A percentile compares a stretch with the other conserved stretches of the same genome.
Conservation (phyloP, 2,329 filamentous ascomycete species). For the Cryphonectria japonica region DNA sequence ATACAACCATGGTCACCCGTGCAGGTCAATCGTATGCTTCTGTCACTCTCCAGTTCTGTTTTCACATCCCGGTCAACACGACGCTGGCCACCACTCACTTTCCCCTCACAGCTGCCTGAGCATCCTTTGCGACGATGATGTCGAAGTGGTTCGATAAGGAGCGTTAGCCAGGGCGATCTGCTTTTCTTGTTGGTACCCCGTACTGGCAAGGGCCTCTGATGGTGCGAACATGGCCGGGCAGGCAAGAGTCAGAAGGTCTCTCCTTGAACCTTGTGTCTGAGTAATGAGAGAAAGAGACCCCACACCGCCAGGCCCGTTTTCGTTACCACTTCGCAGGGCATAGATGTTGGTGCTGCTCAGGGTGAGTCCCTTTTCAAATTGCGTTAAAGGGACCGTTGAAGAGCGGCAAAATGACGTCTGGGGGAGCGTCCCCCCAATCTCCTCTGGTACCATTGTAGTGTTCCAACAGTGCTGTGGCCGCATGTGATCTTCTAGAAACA, state of each 20-base stretch:
- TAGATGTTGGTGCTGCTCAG: not conserved
- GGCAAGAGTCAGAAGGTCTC: not conserved
- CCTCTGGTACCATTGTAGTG: slow-evolving; percentile 8
- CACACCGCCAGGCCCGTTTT: not conserved
- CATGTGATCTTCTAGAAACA: slow-evolving; percentile 26
- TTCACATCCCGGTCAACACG: not conserved
- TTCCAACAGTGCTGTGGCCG: slow-evolving; percentile 14
- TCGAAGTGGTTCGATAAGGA: not conserved
- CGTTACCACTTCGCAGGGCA: not conserved
- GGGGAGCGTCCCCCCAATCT: not conserved
- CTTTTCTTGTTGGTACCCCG: not conserved
- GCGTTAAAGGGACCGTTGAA: not conserved
- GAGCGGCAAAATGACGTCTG: slow-evolving; percentile 3
- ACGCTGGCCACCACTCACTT: not conserved
- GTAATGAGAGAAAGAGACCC: too few species aligned
- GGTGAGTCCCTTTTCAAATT: not conserved
- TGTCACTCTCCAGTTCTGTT: not conserved
- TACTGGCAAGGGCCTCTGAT: not conserved
- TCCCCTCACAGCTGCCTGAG: not conserved
- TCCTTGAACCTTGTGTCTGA: not conserved
- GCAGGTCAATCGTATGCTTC: not conserved
- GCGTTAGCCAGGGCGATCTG: not conserved
- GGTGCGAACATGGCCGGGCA: not conserved
- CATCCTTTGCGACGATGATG: not conserved
- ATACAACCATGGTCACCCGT: not conserved